Base-by-base conservation (phyloP, 768 basidiomycete species). In the Trametopsis cervina region DNA sequence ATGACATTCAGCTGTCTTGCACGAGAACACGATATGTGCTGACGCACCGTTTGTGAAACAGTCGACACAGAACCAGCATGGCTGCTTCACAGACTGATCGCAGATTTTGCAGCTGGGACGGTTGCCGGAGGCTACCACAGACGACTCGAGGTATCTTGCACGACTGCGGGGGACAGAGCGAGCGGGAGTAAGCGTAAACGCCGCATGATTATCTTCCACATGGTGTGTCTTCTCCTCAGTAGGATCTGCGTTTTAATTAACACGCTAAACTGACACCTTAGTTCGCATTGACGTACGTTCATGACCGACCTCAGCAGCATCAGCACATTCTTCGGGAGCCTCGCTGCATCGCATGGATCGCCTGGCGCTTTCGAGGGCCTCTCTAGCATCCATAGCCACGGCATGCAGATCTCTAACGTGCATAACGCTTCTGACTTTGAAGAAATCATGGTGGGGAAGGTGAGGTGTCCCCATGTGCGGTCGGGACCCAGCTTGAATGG, bases 361-460 rank as follows among this genome's bases (percentile, higher is more conserved):
- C n/a, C n/a, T n/a, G n/a, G n/a, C n/a, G n/a, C n/a, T n/a, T 33
- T 33, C 25, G 3, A 52, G 39, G 17, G 54, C 51, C 4, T 22
- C 21, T 22, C 44, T 39, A 4, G 54, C 42, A 4, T 26, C 12
- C 26, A 39, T 24, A 24, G 52, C 26, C 39, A 46, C 15, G 13
- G 20, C 21, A 21, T 23, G 46, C 35, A 49, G 40, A 25, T 56
- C 52, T 18, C 50, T 27, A 23, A 44, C 39, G 40, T 53, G 52
- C 37, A 55, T 40, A 3, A 52, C 44, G 3, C 46, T 44, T 5
- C 55, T 54, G 5, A 57, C 45, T 39, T 61, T 59, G 15, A 56
- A 24, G 20, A 57, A 23, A 40, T 55, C 53, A 41, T 58, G 59
- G n/a, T 46, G 47, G 12, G 52, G 45, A 12, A 27, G 13, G 33